Evolutionary conservation across 495 filamentous ascomycete genomes (phyloP), one percentile per base, ranked within the genome.

Genomic region (Penicillium atrosanguineum): DNA sequence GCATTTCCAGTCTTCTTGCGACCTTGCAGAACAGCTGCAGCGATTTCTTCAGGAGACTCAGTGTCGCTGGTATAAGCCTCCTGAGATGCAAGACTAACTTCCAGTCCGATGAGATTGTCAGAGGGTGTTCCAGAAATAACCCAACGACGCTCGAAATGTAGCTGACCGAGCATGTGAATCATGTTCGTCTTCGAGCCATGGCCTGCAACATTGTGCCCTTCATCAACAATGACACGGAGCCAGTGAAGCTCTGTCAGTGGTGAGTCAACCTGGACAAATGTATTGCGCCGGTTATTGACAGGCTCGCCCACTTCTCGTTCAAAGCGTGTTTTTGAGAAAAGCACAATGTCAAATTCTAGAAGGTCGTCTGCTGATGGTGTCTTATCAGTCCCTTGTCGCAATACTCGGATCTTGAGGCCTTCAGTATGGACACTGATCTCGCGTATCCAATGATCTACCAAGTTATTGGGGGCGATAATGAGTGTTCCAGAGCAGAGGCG

Each of bases 51-150:
- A 2, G 64, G 57, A 18, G 63, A 52, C 46, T 69, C 73, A 0
- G 64, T 68, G 48, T 74, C 74, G 20, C 61, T 72, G 16, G 64
- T 67, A 18, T 69, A 59, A 5, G 67, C 75, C 53, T 81, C 78
- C 31, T 69, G 72, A 3, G 74, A 75, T 4, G 79, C 79, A 48
- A 84, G 64, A 39, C 83, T 85, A 6, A 87, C 76, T 60, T 86
- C 83, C 0, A 95, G 78, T 1, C 91, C 89, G 38, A 89, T 84
- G 1, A 97, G 76, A 38, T 90, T 86, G 52, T 81, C 85, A 9
- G 91, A 89, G 14, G 93, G 93, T 0, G 93, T 97, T 48, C 92
- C 93, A 2, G 90, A 94, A 4, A 96, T 88, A 15, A 96, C 81
- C 93, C 93, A 97, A 19, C 87, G 82, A 11, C 89, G 79, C 31